Conservation (phyloP, 2,329 filamentous ascomycete genomes). For the Pseudogymnoascus sp. region DNA sequence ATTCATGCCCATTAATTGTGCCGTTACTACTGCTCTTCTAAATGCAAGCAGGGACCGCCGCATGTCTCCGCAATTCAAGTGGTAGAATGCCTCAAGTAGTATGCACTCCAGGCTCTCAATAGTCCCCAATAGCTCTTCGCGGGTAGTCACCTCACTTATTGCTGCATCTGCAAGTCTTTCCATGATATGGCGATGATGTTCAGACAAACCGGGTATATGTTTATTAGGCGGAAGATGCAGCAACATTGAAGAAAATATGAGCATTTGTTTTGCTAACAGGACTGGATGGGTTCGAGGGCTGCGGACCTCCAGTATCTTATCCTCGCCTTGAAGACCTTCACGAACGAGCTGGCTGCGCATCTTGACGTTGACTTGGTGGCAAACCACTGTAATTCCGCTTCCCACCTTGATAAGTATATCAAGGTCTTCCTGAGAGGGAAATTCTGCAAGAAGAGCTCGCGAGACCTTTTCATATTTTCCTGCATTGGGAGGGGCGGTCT, state of each 20-base stretch:
- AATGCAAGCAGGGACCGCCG: conserved; percentile 31
- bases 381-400: not conserved
- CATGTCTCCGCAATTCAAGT: conserved; percentile 33
- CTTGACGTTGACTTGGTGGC: not conserved
- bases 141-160: conserved; percentile 26
- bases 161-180: conserved; percentile 13
- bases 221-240: conserved; percentile 24
- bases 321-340: not conserved
- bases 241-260: conserved; percentile 32
- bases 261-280: conserved; percentile 34
- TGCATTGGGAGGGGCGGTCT: conserved; percentile 8
- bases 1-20: conserved; percentile 36
- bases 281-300: conserved; percentile 30
- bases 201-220: conserved; percentile 10
- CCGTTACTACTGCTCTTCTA: conserved; percentile 32
- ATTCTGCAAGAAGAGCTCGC: conserved; percentile 13
- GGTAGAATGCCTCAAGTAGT: conserved; percentile 33
- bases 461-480: conserved; percentile 11
- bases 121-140: conserved; percentile 30
- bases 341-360: not conserved
- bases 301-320: conserved; percentile 20
- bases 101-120: conserved; percentile 36
- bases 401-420: not conserved
- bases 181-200: conserved; percentile 19
- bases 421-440: conserved; percentile 20